phyloP scores from a whole-genome alignment of 306 rosid genomes.

The Dalbergia cultrata region DNA sequence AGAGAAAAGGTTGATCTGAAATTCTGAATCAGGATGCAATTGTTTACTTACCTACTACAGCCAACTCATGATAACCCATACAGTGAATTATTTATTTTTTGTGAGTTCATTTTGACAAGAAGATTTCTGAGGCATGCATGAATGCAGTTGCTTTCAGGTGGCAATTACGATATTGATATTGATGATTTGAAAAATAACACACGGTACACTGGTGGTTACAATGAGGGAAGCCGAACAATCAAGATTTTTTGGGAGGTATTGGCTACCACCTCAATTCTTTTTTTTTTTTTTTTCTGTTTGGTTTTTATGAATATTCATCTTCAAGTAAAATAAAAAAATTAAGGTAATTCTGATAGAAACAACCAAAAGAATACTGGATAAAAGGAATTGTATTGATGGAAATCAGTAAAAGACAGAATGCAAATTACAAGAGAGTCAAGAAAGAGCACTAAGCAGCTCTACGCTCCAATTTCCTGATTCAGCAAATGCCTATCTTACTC shows the following conservation, averaged over 20 bases:
- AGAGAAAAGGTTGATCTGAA: conserved; percentile 14
- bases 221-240: conserved; percentile 83
- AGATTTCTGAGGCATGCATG: conserved; percentile 50
- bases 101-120: conserved; percentile 41
- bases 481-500: no score
- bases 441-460: no score
- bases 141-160: conserved; percentile 96
- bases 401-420: no score
- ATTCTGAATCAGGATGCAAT: conserved; percentile 22
- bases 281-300: not conserved
- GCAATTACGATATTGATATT: conserved; percentile 87
- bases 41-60: conserved; percentile 19
- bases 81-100: conserved; percentile 25
- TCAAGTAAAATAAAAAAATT: not conserved
- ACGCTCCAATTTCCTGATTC: no score
- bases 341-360: no score
- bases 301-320: conserved; percentile 25
- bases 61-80: not conserved
- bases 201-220: conserved; percentile 92
- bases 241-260: conserved; percentile 96
- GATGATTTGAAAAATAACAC: conserved; percentile 90
- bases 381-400: no score
- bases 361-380: no score
- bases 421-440: no score
- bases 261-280: conserved; percentile 29